Percentiles rank a stretch among this genome's conserved stretches.
Conservation (phyloP, 495 filamentous ascomycete genomes). For the Hyaloscypha hepaticicola region DNA sequence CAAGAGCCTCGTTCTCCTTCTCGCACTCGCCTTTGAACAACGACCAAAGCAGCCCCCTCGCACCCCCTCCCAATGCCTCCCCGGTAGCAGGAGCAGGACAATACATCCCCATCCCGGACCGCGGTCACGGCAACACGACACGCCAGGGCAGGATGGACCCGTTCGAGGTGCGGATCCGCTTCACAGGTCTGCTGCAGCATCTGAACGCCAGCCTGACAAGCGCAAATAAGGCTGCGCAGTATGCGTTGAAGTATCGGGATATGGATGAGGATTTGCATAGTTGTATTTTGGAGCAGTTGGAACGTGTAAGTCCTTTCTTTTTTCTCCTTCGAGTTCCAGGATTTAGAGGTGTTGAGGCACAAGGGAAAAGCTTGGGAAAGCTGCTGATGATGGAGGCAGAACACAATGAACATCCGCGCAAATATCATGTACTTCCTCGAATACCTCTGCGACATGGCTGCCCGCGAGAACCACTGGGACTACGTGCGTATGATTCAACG, state of each 20-base stretch:
- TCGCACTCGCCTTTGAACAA: neutral
- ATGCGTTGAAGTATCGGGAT: conserved; percentile 88
- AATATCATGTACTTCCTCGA: conserved; percentile 99
- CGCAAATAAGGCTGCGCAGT: conserved; percentile 88
- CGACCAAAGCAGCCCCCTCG: neutral
- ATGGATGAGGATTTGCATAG: conserved; percentile 96
- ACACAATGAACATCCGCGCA: conserved; percentile 92
- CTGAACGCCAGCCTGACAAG: conserved; percentile 87
- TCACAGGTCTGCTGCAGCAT: conserved; percentile 81
- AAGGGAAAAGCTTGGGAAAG: neutral
- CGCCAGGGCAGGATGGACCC: conserved; percentile 57
- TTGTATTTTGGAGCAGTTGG: conserved; percentile 94
- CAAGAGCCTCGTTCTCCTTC: neutral
- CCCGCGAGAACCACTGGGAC: conserved; percentile 67
- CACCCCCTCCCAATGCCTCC: neutral
- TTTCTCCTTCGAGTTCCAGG: neutral
- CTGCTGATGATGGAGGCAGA: conserved; percentile 40
- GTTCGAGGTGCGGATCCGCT: conserved; percentile 97
- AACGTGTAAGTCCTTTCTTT: conserved; percentile 54
- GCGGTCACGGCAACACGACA: conserved; percentile 8
- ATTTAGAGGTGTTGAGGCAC: neutral
- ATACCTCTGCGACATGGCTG: conserved; percentile 84
- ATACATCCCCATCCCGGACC: conserved; percentile 15
- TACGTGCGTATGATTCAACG: conserved; percentile 93
- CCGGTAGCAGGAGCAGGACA: neutral